Evolutionary conservation across 768 basidiomycete genomes (phyloP).

Genomic region (Phanerochaete sordida): DNA sequence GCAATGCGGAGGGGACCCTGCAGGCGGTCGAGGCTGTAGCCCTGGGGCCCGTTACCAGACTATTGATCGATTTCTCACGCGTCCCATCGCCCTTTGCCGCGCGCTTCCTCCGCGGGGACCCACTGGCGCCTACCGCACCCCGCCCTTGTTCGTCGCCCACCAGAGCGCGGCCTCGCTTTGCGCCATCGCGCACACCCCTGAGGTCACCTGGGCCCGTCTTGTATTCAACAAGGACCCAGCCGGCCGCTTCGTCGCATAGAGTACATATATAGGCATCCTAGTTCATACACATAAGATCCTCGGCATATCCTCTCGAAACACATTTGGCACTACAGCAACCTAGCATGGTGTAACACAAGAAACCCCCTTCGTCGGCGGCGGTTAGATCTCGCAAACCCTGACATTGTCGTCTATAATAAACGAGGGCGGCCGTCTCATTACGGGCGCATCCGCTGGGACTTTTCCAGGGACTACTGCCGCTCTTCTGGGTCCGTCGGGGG

Average conservation of each 20-base stretch:
- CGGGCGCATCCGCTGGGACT: background rate
- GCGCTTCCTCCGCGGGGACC: background rate
- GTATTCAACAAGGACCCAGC: background rate
- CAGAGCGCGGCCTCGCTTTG: background rate
- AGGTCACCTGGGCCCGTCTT: background rate
- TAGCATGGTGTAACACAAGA: background rate
- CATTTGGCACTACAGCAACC: too few relatives aligned
- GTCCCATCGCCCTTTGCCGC: conserved; percentile 43
- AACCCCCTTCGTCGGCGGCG: background rate
- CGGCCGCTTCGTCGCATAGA: background rate
- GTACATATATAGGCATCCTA: background rate
- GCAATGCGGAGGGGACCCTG: conserved; percentile 11
- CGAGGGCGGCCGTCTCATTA: background rate
- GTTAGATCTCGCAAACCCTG: background rate
- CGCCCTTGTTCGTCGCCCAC: background rate
- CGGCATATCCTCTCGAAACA: background rate
- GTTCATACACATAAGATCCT: background rate
- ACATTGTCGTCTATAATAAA: background rate
- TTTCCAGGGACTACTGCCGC: background rate
- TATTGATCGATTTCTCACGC: conserved; percentile 73
- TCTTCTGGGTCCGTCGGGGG: conserved; percentile 8
- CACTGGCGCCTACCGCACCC: background rate
- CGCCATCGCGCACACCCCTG: background rate
- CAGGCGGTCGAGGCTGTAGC: conserved; percentile 22
- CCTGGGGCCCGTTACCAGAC: conserved; percentile 20